A percentile compares a stretch with the other conserved stretches of the same genome.
phyloP scores from a whole-genome alignment of 2,329 filamentous ascomycete genomes.

The Aureobasidium sp. region DNA sequence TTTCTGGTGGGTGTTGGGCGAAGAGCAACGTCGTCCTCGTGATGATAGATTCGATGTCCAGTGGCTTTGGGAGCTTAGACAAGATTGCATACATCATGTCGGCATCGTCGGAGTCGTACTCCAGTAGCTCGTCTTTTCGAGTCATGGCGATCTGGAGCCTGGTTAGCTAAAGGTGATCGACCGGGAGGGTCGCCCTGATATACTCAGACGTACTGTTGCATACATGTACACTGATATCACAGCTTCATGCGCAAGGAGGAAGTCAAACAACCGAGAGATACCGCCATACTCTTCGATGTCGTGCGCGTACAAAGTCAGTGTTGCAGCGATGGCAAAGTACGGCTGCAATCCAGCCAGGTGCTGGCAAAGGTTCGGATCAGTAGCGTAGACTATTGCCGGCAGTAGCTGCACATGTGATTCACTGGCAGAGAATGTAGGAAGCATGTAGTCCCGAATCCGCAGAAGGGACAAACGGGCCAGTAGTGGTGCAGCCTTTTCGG shows the following conservation, averaged over 20 bases:
- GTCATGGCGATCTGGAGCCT: conserved; percentile 60
- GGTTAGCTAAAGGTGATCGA: conserved; percentile 1
- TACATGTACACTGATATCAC: conserved; percentile 87
- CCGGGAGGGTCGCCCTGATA: neutral
- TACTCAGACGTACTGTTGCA: conserved; percentile 43
- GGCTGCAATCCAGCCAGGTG: conserved; percentile 57
- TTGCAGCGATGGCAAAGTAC: conserved; percentile 89
- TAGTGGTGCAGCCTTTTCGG: conserved; percentile 49
- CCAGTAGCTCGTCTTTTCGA: conserved; percentile 74
- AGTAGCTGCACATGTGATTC: conserved; percentile 80
- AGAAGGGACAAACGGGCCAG: conserved; percentile 78
- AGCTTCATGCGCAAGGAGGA: conserved; percentile 78
- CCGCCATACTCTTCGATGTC: conserved; percentile 85
- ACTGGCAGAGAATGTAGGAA: conserved; percentile 74
- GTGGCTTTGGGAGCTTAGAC: conserved; percentile 72
- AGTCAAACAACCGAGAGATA: conserved; percentile 87
- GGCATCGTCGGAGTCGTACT: conserved; percentile 64
- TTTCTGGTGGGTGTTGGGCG: conserved; percentile 59
- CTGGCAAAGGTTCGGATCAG: conserved; percentile 60
- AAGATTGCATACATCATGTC: conserved; percentile 89
- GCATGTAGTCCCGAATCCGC: conserved; percentile 95
- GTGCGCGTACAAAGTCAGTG: conserved; percentile 92
- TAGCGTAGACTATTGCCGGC: conserved; percentile 65
- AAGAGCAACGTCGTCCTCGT: conserved; percentile 56
- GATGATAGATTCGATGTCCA: conserved; percentile 74